A percentile compares a stretch with the other conserved stretches of the same genome.
Conservation (phyloP, 2,329 filamentous ascomycete species). For the Monilinia fructigena region DNA sequence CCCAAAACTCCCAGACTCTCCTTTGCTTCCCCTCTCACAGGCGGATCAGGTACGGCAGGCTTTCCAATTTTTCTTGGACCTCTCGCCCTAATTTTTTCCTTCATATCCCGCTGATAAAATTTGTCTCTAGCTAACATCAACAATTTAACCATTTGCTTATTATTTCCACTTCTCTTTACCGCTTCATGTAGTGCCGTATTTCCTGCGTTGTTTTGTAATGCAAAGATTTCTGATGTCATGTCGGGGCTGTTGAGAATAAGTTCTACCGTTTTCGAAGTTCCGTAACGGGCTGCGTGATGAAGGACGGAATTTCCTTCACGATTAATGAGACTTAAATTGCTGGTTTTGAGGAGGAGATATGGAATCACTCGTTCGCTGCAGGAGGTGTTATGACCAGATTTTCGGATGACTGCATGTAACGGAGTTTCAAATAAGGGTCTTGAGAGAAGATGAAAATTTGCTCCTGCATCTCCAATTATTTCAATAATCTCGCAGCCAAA, state of each 20-base stretch:
- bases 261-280: not conserved
- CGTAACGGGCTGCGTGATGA: slow-evolving; percentile 8
- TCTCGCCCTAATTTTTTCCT: not conserved
- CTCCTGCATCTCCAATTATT: not conserved
- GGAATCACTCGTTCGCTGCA: not conserved
- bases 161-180: not conserved
- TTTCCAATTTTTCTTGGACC: not conserved
- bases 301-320: slow-evolving; percentile 10
- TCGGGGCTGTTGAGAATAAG: not conserved
- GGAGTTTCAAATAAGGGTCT: slow-evolving; percentile 10
- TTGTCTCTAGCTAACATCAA: slow-evolving; percentile 3
- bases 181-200: slow-evolving; percentile 15
- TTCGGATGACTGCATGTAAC: slow-evolving; percentile 12
- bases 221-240: not conserved
- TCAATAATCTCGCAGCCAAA: not conserved
- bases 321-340: not conserved
- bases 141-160: not conserved
- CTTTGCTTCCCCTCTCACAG: not conserved
- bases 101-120: not conserved
- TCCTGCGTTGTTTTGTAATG: not conserved
- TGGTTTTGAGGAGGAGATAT: slow-evolving; percentile 8
- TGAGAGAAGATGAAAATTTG: not conserved
- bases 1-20: not conserved
- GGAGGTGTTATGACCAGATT: not conserved
- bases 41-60: slow-evolving; percentile 7